Evolutionary conservation across 1,284 basidiomycete species (phyloP).

Genomic region (Xerocomus minutiporus): DNA sequence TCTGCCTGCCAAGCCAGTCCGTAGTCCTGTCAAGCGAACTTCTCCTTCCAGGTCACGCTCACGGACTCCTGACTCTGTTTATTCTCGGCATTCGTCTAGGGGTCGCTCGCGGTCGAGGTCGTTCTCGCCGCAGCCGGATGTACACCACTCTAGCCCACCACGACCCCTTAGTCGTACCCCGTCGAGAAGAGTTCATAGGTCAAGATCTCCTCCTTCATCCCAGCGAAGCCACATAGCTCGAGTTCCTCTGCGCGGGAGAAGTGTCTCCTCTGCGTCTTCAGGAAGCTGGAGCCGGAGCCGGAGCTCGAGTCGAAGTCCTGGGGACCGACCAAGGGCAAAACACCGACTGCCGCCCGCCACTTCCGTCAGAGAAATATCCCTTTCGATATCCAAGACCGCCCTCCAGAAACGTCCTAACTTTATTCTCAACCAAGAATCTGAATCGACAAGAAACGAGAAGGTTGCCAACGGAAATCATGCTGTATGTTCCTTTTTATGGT

Average conservation of each 20-base stretch:
- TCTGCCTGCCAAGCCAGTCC: slow-evolving; percentile 34
- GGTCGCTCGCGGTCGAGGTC: slow-evolving; percentile 62
- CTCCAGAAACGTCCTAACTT: slow-evolving; percentile 25
- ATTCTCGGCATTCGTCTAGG: slow-evolving; percentile 60
- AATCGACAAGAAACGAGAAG: slow-evolving; percentile 27
- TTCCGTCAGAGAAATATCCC: slow-evolving; percentile 38
- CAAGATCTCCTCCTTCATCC: slow-evolving; percentile 41
- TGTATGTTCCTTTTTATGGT: slow-evolving; percentile 21
- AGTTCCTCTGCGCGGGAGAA: slow-evolving; percentile 36
- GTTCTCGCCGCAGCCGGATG: slow-evolving; percentile 50
- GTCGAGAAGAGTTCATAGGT: slow-evolving; percentile 22
- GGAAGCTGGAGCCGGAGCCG: slow-evolving; percentile 50
- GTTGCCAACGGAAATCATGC: slow-evolving; percentile 34
- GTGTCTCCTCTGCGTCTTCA: slow-evolving; percentile 43
- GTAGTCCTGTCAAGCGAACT: slow-evolving; percentile 31
- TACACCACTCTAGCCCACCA: slow-evolving; percentile 45
- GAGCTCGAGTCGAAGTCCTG: slow-evolving; percentile 51
- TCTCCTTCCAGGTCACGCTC: slow-evolving; percentile 54
- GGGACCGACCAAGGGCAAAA: slow-evolving; percentile 46
- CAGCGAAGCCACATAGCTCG: slow-evolving; percentile 31
- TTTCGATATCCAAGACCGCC: slow-evolving; percentile 33
- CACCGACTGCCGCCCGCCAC: slow-evolving; percentile 59
- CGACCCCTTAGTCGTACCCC: slow-evolving; percentile 35
- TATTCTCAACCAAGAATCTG: slow-evolving; percentile 22
- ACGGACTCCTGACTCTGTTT: slow-evolving; percentile 59